Evolutionary conservation across 495 filamentous ascomycete species (phyloP).

Genomic region (Aspergillus affinis): DNA sequence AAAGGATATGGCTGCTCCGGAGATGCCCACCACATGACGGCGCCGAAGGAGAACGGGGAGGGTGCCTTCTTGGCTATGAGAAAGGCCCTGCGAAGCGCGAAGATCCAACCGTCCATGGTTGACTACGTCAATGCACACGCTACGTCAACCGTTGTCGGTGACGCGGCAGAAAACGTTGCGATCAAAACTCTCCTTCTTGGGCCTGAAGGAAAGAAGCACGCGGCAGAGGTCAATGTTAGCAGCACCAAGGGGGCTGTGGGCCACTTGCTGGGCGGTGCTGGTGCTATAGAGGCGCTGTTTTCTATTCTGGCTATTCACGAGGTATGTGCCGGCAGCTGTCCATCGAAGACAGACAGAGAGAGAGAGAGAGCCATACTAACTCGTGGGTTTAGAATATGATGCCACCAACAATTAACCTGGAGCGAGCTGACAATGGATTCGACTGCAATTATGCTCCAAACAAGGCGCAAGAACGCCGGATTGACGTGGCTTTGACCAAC

Average conservation of each 20-base stretch:
- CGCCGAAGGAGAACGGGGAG: constrained; percentile 75
- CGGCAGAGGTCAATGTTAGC: constrained; percentile 74
- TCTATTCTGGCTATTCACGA: constrained; percentile 73
- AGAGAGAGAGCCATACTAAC: constrained; percentile 21
- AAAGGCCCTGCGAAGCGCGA: constrained; percentile 72
- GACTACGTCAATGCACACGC: constrained; percentile 97
- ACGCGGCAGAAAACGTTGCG: constrained; percentile 82
- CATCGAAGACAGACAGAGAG: neutral
- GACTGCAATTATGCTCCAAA: constrained; percentile 85
- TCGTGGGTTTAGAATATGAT: constrained; percentile 59
- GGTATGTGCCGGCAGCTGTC: constrained; percentile 49
- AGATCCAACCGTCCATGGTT: constrained; percentile 63
- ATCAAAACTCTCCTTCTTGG: constrained; percentile 78
- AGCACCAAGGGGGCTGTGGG: constrained; percentile 94
- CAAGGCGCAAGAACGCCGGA: constrained; percentile 61
- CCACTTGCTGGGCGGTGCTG: constrained; percentile 88
- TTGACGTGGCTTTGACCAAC: constrained; percentile 82
- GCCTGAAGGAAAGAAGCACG: constrained; percentile 58
- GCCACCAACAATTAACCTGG: constrained; percentile 86
- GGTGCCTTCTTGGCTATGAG: constrained; percentile 86
- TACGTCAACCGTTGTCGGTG: constrained; percentile 81
- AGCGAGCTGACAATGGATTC: constrained; percentile 65
- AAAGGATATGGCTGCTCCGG: constrained; percentile 83
- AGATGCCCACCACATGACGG: constrained; percentile 91
- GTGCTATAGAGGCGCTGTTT: constrained; percentile 85